Base-by-base conservation (phyloP, 345 rosid genomes). In the Linum trigynum region DNA sequence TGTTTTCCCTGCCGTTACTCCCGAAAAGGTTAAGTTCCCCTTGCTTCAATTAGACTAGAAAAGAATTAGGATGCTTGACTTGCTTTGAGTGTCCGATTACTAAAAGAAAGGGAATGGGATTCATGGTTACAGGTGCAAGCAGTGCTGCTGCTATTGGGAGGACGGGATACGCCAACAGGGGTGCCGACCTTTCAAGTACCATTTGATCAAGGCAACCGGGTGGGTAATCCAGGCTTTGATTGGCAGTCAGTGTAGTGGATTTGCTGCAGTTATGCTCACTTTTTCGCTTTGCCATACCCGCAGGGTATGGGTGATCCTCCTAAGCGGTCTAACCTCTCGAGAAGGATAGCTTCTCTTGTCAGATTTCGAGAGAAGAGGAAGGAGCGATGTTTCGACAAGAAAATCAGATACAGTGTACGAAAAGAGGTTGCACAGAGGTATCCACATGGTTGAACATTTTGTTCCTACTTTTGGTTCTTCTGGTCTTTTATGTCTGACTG, bases 1-100 rank as follows among this genome's bases (percentile, higher is more conserved):
- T 67, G 90, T 87, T 62, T 87, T 84, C 74, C 86, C 85, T 61
- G 81, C 86, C 55, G 87, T 84, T 70, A 78, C 89, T 23, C 79
- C 86, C 40, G 84, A 81, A 67, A 84, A 81, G 83, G 92, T 84
- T 39, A 39, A 17, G 43, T 7, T 36, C 32, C 2, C 10, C 39
- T 48, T 32, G 15, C 16, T 23, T 36, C 32, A 23, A 23, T 23
- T 23, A 23, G 32, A 23, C 32, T 23, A 23, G 32, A 23, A 23
- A 23, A 23, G 32, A 23, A 23, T 23, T 23, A 23, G 32, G 32
- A 23, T 23, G 32, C 32, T 23, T 23, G 32, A 23, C 32, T 23
- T 23, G 32, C 32, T 23, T 23, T 23, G 32, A 23, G 32, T 23
- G 32, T 23, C 32, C 32, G 32, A 23, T 23, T 23, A 23, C 32